A percentile compares a stretch with the other conserved stretches of the same genome.
phyloP scores from a whole-genome alignment of 371 early-diverging fungal species.

The Rhizopus arrhizus region DNA sequence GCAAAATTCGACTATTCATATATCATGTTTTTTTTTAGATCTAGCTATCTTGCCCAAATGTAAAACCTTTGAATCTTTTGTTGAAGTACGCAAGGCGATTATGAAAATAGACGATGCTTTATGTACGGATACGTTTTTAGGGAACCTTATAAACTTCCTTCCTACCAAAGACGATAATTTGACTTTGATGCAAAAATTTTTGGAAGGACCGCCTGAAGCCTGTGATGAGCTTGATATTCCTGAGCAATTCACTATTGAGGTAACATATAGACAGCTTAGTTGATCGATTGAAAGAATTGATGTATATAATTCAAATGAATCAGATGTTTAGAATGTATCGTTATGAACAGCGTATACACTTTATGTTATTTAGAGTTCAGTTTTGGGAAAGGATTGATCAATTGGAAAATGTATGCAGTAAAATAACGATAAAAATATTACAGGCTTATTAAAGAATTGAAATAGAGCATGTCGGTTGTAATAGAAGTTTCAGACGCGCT shows the following conservation, averaged over 20 bases:
- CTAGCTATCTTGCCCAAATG: constrained; percentile 34
- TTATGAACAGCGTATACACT: constrained; percentile 50
- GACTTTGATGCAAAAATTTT: constrained; percentile 37
- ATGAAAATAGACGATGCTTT: constrained; percentile 37
- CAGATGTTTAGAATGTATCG: constrained; percentile 56
- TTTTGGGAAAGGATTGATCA: constrained; percentile 57
- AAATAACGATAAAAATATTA: constrained; percentile 27
- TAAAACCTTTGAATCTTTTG: constrained; percentile 22
- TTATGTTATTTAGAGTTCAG: constrained; percentile 50
- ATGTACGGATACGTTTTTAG: constrained; percentile 44
- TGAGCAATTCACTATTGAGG: constrained; percentile 57
- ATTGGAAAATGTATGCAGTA: constrained; percentile 10
- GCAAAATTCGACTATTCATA: not conserved
- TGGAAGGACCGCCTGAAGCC: constrained; percentile 43
- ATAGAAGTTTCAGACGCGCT: constrained; percentile 48
- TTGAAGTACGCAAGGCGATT: constrained; percentile 25
- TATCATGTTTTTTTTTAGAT: constrained; percentile 14
- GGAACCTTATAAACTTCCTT: constrained; percentile 32
- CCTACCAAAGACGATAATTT: constrained; percentile 46
- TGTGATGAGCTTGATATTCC: constrained; percentile 47
- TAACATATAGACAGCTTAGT: constrained; percentile 7
- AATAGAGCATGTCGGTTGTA: constrained; percentile 51
- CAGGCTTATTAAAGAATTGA: constrained; percentile 27
- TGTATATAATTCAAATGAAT: not conserved
- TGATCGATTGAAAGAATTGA: not conserved